These are phyloP conservation scores for Ceratocystis huliohia DNA, from an alignment of 2,329 filamentous ascomycete species.

Conservation along the genomic window DNA sequence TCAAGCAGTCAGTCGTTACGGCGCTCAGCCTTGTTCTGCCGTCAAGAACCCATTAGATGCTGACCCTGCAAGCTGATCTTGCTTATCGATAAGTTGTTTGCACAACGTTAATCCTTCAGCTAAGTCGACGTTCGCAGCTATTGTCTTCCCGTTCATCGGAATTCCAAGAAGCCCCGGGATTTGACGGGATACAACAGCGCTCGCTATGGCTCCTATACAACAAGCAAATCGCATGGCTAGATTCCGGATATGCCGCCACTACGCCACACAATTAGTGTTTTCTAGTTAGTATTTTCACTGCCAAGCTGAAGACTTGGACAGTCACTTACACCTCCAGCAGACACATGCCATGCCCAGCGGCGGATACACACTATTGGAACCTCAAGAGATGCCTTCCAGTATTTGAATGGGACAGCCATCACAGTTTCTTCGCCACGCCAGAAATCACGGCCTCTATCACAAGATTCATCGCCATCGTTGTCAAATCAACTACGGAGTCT, in stretches of 20 bases:
- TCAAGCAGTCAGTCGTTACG: not conserved
- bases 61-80: not conserved
- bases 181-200: not conserved
- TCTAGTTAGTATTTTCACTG: not conserved
- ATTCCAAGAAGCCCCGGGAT: not conserved
- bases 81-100: conserved; percentile 4
- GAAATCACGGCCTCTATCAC: not conserved
- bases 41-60: not conserved
- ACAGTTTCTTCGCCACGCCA: not conserved
- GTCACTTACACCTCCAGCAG: not conserved
- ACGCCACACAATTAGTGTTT: not conserved
- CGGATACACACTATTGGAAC: not conserved
- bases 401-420: not conserved
- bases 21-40: not conserved
- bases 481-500: conserved; percentile 39
- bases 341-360: not conserved
- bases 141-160: not conserved
- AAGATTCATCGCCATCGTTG: conserved; percentile 21
- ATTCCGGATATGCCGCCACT: not conserved
- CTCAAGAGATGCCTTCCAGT: not conserved
- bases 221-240: not conserved
- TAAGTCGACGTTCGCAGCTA: not conserved
- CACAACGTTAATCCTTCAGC: conserved; percentile 2
- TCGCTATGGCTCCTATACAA: not conserved
- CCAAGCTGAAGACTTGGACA: not conserved